Conservation (phyloP, 257 asterid genomes). For the Marsdenia floribunda region DNA sequence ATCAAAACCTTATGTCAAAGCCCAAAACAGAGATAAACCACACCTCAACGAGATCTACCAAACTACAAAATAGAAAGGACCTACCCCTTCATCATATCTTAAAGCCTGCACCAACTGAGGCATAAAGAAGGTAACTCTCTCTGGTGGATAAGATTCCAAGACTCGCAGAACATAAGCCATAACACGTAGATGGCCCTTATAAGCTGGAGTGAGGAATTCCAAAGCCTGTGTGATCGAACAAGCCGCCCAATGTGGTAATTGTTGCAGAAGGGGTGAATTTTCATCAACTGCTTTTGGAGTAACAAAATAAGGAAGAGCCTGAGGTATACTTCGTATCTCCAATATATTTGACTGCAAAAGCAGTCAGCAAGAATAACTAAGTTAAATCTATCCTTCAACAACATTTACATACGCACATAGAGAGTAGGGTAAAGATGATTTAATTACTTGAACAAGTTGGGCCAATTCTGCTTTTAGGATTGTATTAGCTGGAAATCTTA, state of each 20-base stretch:
- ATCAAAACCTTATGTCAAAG: neutral
- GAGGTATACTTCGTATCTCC: slow-evolving; percentile 83
- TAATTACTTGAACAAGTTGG: slow-evolving; percentile 75
- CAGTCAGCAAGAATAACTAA: slow-evolving; percentile 5
- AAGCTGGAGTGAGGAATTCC: slow-evolving; percentile 94
- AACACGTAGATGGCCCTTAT: slow-evolving; percentile 97
- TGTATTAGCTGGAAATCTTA: slow-evolving; percentile 87
- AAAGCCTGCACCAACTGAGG: slow-evolving; percentile 97
- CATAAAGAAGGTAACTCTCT: slow-evolving; percentile 94
- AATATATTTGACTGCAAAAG: slow-evolving; percentile 58
- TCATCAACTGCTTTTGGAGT: slow-evolving; percentile 94
- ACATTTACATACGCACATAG: neutral
- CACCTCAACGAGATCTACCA: neutral
- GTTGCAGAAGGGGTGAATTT: slow-evolving; percentile 88
- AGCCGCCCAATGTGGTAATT: slow-evolving; percentile 98
- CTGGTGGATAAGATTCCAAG: slow-evolving; percentile 98
- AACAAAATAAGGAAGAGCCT: slow-evolving; percentile 94
- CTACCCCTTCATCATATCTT: slow-evolving; percentile 93
- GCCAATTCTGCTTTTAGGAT: slow-evolving; percentile 76
- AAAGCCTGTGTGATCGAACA: slow-evolving; percentile 95
- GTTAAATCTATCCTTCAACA: neutral
- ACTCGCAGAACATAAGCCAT: slow-evolving; percentile 99
- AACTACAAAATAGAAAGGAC: slow-evolving; percentile 6
- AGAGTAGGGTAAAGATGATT: slow-evolving; percentile 18
- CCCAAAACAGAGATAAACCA: neutral